These are phyloP conservation scores for Neurospora terricola DNA, from an alignment of 495 filamentous ascomycete species.

Conservation along the genomic window DNA sequence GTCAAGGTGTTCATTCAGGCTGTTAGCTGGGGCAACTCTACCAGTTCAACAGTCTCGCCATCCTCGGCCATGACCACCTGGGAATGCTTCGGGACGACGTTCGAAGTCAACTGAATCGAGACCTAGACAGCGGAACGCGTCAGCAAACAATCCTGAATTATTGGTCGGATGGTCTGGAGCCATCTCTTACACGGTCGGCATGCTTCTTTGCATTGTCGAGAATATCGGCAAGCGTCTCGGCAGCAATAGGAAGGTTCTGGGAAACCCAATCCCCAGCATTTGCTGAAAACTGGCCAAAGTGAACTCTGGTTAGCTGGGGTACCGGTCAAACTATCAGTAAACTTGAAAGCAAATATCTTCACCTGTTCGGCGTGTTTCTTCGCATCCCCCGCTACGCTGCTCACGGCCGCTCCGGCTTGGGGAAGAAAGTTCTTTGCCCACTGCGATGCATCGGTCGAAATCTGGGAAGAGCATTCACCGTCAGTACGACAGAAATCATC, in stretches of 20 bases:
- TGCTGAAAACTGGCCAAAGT: neutral
- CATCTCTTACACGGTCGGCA: neutral
- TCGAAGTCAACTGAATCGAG: neutral
- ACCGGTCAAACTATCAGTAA: neutral
- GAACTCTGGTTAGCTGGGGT: neutral
- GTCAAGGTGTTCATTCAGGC: neutral
- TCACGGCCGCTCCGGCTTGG: neutral
- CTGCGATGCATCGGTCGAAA: neutral
- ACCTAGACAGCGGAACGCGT: neutral
- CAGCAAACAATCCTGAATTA: neutral
- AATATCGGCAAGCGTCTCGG: neutral
- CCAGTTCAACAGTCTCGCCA: neutral
- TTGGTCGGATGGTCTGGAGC: neutral
- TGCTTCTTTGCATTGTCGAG: neutral
- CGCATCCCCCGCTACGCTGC: neutral
- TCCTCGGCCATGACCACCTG: neutral
- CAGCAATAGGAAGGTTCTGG: neutral
- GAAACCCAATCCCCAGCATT: neutral
- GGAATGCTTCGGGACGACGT: neutral
- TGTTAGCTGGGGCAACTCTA: neutral
- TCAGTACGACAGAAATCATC: neutral
- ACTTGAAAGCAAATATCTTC: neutral
- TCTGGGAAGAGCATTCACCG: neutral
- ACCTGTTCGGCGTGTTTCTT: neutral
- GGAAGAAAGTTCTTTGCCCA: neutral